Evolutionary conservation across 192 early-diverging fungal genomes (phyloP).

Genomic region (Haplosporangium gracile): DNA sequence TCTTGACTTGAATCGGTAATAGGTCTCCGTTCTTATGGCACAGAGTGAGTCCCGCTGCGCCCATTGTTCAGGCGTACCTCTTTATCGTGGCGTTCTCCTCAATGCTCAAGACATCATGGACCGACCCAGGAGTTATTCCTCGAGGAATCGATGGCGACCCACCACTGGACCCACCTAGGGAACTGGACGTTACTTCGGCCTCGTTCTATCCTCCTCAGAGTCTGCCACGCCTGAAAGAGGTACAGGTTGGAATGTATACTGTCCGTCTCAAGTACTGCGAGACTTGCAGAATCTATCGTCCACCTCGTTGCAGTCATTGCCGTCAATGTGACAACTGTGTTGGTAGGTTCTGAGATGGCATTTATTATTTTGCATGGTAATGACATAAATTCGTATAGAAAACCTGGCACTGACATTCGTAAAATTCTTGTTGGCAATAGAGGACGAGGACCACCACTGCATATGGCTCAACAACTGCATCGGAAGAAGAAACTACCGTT

Average conservation of each 20-base stretch:
- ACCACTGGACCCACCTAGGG: conserved; percentile 65
- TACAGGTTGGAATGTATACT: conserved; percentile 70
- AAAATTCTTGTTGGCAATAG: conserved; percentile 44
- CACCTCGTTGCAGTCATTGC: conserved; percentile 91
- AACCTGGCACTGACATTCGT: background rate
- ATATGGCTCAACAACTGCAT: conserved; percentile 96
- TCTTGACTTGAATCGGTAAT: conserved; percentile 4
- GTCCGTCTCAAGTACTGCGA: conserved; percentile 91
- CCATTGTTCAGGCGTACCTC: conserved; percentile 78
- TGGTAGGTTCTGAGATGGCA: conserved; percentile 52
- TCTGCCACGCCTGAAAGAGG: conserved; percentile 63
- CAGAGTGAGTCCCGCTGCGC: conserved; percentile 68
- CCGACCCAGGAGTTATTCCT: conserved; percentile 82
- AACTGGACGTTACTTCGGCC: conserved; percentile 54
- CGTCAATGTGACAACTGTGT: conserved; percentile 93
- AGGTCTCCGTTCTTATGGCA: conserved; percentile 78
- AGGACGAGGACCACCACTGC: conserved; percentile 91
- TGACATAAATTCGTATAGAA: background rate
- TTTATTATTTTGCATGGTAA: background rate
- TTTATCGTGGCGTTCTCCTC: conserved; percentile 70
- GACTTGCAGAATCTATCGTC: conserved; percentile 90
- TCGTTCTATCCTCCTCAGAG: conserved; percentile 54
- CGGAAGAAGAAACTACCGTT: conserved; percentile 84
- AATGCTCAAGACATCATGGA: conserved; percentile 83
- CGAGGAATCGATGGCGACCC: conserved; percentile 74